A percentile compares a stretch with the other conserved stretches of the same genome.
Conservation (phyloP, 2,329 filamentous ascomycete species). For the Geosmithia flava region DNA sequence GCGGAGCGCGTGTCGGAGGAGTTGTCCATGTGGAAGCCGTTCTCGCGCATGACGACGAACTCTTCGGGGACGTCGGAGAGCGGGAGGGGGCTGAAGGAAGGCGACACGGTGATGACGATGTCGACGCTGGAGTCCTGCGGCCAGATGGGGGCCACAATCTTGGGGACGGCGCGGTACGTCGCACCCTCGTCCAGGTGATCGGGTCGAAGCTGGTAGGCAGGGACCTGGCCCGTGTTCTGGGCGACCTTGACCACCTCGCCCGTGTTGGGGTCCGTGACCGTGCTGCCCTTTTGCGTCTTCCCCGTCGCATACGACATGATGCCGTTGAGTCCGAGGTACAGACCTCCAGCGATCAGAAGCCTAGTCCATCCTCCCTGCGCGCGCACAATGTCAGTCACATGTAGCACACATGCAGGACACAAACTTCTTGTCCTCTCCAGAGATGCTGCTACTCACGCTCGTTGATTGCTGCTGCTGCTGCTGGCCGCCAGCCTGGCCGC, state of each 20-base stretch:
- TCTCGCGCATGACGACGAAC: slow-evolving; percentile 67
- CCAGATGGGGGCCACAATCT: slow-evolving; percentile 79
- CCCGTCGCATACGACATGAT: slow-evolving; percentile 40
- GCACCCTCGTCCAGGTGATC: slow-evolving; percentile 46
- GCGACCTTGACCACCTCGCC: slow-evolving; percentile 42
- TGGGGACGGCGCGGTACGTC: slow-evolving; percentile 51
- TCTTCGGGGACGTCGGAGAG: slow-evolving; percentile 54
- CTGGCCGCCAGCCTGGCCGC: not conserved
- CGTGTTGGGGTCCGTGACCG: slow-evolving; percentile 31
- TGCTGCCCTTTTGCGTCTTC: slow-evolving; percentile 32
- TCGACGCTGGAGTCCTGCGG: slow-evolving; percentile 66
- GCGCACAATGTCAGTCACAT: not conserved
- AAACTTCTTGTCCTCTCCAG: not conserved
- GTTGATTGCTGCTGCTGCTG: not conserved
- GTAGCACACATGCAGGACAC: not conserved
- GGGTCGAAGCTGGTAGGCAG: slow-evolving; percentile 55
- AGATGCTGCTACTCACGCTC: not conserved
- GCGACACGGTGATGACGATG: slow-evolving; percentile 73
- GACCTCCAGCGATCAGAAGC: slow-evolving; percentile 36
- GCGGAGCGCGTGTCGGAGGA: slow-evolving; percentile 67
- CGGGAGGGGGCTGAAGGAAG: slow-evolving; percentile 55
- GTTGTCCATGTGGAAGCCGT: slow-evolving; percentile 66
- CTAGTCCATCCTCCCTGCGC: slow-evolving; percentile 12
- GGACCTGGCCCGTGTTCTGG: slow-evolving; percentile 43
- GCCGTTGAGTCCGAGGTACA: slow-evolving; percentile 49